A percentile compares a stretch with the other conserved stretches of the same genome.
Conservation (phyloP, 2,329 filamentous ascomycete genomes). For the Annulohypoxylon truncatum region DNA sequence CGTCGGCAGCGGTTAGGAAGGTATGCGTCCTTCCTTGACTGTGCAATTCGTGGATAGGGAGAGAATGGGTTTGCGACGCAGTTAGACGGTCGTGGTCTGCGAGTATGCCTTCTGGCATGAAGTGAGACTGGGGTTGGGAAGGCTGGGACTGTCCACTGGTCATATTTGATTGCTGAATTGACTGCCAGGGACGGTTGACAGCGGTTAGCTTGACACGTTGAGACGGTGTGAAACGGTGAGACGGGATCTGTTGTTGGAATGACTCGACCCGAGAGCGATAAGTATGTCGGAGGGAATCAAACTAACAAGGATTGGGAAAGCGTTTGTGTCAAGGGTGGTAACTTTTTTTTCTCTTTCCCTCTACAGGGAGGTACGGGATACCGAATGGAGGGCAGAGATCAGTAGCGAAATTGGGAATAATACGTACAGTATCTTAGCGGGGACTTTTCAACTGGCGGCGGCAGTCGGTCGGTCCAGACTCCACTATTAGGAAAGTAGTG, state of each 20-base stretch:
- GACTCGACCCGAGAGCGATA: conserved; percentile 36
- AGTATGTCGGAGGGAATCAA: conserved; percentile 27
- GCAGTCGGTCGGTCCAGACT: conserved; percentile 32
- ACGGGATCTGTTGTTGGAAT: conserved; percentile 35
- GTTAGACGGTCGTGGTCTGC: conserved; percentile 39
- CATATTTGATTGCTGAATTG: conserved; percentile 44
- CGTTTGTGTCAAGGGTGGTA: conserved; percentile 32
- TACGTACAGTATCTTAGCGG: conserved; percentile 23
- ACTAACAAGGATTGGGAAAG: conserved; percentile 43
- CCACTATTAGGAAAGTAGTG: conserved; percentile 32
- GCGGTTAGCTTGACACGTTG: conserved; percentile 30
- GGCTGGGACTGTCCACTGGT: conserved; percentile 44
- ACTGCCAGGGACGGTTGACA: conserved; percentile 30
- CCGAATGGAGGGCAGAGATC: conserved; percentile 18
- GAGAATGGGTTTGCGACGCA: conserved; percentile 28
- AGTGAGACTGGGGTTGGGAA: conserved; percentile 43
- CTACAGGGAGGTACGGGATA: conserved; percentile 24
- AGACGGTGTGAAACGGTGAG: conserved; percentile 37
- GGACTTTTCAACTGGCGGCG: conserved; percentile 16
- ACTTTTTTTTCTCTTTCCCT: conserved; percentile 31
- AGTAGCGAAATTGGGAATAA: conserved; percentile 9
- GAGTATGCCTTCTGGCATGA: conserved; percentile 44
- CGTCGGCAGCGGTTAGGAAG: conserved; percentile 39
- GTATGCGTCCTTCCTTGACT: conserved; percentile 36
- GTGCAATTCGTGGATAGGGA: conserved; percentile 29